Conservation (phyloP, 805 yeast genomes). For the Sungouiella thailandica region DNA sequence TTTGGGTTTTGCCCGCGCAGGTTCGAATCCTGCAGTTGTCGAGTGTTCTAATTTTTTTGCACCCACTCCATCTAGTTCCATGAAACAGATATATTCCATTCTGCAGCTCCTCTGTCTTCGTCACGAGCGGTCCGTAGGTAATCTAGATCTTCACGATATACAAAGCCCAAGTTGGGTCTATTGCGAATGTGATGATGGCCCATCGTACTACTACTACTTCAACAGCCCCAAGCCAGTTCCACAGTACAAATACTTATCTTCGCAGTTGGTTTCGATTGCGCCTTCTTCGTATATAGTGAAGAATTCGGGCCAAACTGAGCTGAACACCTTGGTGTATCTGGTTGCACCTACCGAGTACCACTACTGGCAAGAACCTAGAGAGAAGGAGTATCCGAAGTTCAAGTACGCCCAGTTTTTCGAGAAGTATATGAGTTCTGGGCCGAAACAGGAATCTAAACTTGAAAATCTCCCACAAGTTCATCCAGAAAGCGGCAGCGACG, state of each 20-base stretch:
- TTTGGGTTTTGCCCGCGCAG: slow-evolving; percentile 18
- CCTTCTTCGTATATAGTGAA: not conserved
- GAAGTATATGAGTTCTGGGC: slow-evolving; percentile 6
- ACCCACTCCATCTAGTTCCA: slow-evolving; percentile 5
- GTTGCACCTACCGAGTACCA: not conserved
- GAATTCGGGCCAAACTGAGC: not conserved
- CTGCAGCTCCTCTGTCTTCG: slow-evolving; percentile 7
- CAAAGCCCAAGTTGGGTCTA: too few relatives aligned
- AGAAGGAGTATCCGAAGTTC: not conserved
- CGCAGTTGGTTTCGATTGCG: not conserved
- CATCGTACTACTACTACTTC: not conserved
- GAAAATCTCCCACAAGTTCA: too few relatives aligned
- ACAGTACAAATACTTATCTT: too few relatives aligned
- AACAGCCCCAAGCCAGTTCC: too few relatives aligned
- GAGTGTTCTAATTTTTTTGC: slow-evolving; percentile 9
- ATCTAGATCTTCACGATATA: too few relatives aligned
- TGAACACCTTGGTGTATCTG: not conserved
- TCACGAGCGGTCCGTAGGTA: slow-evolving; percentile 13
- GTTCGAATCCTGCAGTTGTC: slow-evolving; percentile 18
- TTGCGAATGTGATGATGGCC: too few relatives aligned
- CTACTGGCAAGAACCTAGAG: not conserved
- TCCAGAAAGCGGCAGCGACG: too few relatives aligned
- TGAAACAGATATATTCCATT: slow-evolving; percentile 10
- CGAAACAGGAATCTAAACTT: not conserved
- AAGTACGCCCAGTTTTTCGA: slow-evolving; percentile 11